These are phyloP conservation scores for Fraxinus excelsior DNA, from an alignment of 257 asterid species.

Conservation along the genomic window DNA sequence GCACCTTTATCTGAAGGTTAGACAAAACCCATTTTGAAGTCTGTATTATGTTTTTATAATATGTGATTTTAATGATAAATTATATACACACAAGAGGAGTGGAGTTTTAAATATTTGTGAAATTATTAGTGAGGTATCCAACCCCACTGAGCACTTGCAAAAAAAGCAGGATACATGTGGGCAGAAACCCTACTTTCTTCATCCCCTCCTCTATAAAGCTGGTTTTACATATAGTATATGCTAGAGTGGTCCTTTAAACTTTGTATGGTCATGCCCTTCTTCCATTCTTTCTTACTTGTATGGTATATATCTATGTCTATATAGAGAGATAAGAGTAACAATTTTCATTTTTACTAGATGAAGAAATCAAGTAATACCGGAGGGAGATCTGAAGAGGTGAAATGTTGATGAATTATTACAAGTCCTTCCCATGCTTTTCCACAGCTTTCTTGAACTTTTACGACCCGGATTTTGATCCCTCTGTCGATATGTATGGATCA, in stretches of 20 bases:
- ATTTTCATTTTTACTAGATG: background rate
- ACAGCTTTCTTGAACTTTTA: conserved; percentile 95
- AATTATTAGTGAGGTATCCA: background rate
- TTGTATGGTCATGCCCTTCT: conserved; percentile 27
- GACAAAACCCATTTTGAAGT: no score
- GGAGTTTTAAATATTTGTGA: background rate
- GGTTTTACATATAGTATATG: conserved; percentile 24
- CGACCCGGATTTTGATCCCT: conserved; percentile 18
- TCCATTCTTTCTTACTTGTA: background rate
- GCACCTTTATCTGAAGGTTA: no score
- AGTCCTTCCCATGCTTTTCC: conserved; percentile 81
- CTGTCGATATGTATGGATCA: background rate
- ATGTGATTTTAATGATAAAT: no score
- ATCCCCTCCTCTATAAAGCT: conserved; percentile 38
- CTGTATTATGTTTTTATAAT: no score
- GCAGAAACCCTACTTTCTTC: conserved; percentile 48
- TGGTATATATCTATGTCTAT: background rate
- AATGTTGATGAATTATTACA: background rate
- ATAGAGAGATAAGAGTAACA: background rate
- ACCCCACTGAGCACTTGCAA: conserved; percentile 14
- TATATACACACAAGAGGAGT: background rate
- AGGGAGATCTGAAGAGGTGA: background rate
- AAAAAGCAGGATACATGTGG: conserved; percentile 28
- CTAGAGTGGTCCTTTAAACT: conserved; percentile 33
- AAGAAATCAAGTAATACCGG: background rate